Evolutionary conservation across 148 eudicot species (phyloP), one percentile per base, ranked within the genome.

Genomic region (Fallopia convolvulus): DNA sequence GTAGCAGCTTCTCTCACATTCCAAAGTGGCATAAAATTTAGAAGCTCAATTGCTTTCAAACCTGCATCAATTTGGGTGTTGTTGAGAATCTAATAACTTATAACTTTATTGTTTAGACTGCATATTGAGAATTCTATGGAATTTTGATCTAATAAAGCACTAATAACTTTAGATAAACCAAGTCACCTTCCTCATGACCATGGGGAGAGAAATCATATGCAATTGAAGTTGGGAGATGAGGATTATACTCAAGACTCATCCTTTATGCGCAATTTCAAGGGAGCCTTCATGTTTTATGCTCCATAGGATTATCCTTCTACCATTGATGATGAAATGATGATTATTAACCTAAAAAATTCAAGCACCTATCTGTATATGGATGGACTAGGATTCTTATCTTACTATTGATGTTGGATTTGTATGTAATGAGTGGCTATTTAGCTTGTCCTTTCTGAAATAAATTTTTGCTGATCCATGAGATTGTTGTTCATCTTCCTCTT

Each of bases 401-500:
- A 12, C 14, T 18, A 8, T 55, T 55, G 5, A 6, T 55, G 23
- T 55, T 5, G 60, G 21, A 18, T 14, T 18, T 17, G 8, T 60
- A 23, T 60, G 23, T 21, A 2, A 21, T 5, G 72, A 68, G 3
- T 68, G 6, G 20, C 44, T 68, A 68, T 36, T 68, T 6, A 10
- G 33, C 40, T 36, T 68, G 20, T 26, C 36, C 61, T 55, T 55
- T 4, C 9, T 55, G 23, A 12, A 68, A 68, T 9, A 68, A 13
- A 36, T 68, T 20, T 4, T 15, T 68, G 72, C 72, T 36, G 72
- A 68, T 8, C 44, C 44, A 36, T 68, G 44, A 68, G 15, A 61
- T 26, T 79, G 32, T 68, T 89, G 68, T 47, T 83, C 50, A 30
- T 71, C 58, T 89, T 89, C 86, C 89, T 87, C 42, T 74, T 68